These are phyloP conservation scores for Fusarium sp. DNA, from an alignment of 2,329 filamentous ascomycete species.

Conservation along the genomic window DNA sequence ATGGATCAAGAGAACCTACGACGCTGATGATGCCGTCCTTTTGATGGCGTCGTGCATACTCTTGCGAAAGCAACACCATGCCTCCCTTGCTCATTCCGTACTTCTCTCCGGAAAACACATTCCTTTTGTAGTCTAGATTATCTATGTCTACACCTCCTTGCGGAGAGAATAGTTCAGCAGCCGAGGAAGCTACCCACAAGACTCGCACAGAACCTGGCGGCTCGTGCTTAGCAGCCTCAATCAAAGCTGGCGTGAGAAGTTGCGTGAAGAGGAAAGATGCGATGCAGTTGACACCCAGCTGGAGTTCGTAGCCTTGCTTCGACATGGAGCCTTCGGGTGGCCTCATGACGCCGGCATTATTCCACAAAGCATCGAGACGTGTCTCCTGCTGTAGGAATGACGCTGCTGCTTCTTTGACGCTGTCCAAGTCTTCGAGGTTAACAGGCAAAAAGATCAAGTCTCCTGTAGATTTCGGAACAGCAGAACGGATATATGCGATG, in stretches of 20 bases:
- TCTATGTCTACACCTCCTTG: constrained; percentile 7
- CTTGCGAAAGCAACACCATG: constrained; percentile 38
- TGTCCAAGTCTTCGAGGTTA: constrained; percentile 55
- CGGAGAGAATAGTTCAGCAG: not conserved
- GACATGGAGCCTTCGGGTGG: constrained; percentile 52
- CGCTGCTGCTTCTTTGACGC: constrained; percentile 52
- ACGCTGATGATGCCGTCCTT: constrained; percentile 19
- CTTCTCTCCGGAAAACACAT: constrained; percentile 21
- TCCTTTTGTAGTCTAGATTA: constrained; percentile 38
- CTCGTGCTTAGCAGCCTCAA: constrained; percentile 43
- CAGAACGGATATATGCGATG: constrained; percentile 54
- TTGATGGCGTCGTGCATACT: constrained; percentile 40
- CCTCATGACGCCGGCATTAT: constrained; percentile 56
- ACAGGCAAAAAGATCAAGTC: constrained; percentile 50
- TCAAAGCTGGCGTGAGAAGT: constrained; percentile 39
- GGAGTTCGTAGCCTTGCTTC: constrained; percentile 53
- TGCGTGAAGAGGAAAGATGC: constrained; percentile 54
- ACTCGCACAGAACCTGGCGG: constrained; percentile 45
- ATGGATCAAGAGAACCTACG: not conserved
- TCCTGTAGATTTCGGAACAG: constrained; percentile 48
- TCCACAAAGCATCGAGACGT: constrained; percentile 56
- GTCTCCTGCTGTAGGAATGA: constrained; percentile 51
- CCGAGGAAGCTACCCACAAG: constrained; percentile 43
- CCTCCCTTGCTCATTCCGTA: constrained; percentile 45
- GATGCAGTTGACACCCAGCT: constrained; percentile 54